Evolutionary conservation across 2,329 filamentous ascomycete species (phyloP).

Genomic region (Capronia epimyces): DNA sequence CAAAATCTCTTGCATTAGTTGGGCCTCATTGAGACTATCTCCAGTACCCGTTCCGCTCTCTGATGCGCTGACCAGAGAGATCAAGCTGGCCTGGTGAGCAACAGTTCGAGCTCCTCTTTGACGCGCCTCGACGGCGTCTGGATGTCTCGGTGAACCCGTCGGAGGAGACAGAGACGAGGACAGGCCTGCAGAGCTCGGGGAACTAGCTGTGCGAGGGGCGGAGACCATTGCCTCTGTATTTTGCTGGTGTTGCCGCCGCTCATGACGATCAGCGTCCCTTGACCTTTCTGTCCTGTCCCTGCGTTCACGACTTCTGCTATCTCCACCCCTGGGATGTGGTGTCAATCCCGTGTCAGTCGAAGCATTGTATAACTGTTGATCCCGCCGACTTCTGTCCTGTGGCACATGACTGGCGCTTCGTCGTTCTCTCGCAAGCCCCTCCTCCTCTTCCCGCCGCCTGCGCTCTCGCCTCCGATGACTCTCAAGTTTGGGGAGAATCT

Average conservation of each 20-base stretch:
- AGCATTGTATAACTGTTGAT: conserved; percentile 28
- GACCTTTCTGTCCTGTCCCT: conserved; percentile 37
- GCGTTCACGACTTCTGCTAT: conserved; percentile 38
- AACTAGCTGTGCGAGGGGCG: conserved; percentile 27
- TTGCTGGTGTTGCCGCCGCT: conserved; percentile 9
- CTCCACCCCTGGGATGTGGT: conserved; percentile 6
- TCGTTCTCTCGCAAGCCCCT: conserved; percentile 53
- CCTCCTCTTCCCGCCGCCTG: conserved; percentile 46
- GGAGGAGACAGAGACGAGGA: conserved; percentile 17
- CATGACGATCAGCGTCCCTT: conserved; percentile 21
- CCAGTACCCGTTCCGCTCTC: conserved; percentile 48
- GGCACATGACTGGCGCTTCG: conserved; percentile 64
- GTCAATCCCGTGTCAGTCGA: conserved; percentile 19
- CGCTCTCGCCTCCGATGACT: conserved; percentile 45
- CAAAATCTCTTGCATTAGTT: conserved; percentile 83
- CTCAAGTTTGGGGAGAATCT: conserved; percentile 63
- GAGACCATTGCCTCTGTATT: conserved; percentile 7
- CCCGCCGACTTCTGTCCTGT: conserved; percentile 53
- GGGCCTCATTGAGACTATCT: conserved; percentile 71
- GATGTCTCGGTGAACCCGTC: conserved; percentile 24
- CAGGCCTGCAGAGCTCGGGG: conserved; percentile 16
- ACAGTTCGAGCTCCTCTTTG: conserved; percentile 53
- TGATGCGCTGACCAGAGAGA: conserved; percentile 75
- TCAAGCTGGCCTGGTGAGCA: conserved; percentile 82
- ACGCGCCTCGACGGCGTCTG: conserved; percentile 32